These are phyloP conservation scores for Populus hybrid DNA, from an alignment of 441 rosid genomes.

Conservation along the genomic window DNA sequence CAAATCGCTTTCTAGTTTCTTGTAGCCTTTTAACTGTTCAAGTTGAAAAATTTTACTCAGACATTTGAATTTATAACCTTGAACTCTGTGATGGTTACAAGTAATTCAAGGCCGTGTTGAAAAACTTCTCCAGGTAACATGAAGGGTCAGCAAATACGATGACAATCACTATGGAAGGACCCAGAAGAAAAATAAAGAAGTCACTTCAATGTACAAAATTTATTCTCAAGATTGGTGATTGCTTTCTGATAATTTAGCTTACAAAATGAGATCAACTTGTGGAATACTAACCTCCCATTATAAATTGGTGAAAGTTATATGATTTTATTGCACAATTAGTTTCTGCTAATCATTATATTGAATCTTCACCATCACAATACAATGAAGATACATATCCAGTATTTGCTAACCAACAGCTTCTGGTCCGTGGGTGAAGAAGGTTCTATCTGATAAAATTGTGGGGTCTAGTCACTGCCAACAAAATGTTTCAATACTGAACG, in stretches of 20 bases:
- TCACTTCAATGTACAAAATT: background rate
- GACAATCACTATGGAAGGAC: background rate
- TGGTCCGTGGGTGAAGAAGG: background rate
- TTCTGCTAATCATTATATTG: background rate
- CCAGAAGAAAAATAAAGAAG: background rate
- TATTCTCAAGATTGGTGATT: background rate
- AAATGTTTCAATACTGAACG: too few species aligned
- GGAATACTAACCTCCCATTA: background rate
- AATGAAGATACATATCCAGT: background rate
- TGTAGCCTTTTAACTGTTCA: background rate
- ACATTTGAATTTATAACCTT: background rate
- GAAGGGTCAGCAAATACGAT: background rate
- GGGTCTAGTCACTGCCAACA: background rate
- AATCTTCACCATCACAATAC: background rate
- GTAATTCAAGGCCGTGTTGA: background rate
- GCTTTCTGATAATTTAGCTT: background rate
- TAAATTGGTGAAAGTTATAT: background rate
- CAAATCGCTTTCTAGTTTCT: background rate
- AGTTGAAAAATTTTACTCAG: background rate
- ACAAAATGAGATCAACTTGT: background rate
- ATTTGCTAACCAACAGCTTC: background rate
- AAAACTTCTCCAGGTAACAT: background rate
- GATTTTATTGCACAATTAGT: background rate
- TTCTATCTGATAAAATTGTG: background rate
- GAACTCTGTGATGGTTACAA: background rate